Conservation (phyloP, 306 rosid species). For the Ziziphus jujuba region DNA sequence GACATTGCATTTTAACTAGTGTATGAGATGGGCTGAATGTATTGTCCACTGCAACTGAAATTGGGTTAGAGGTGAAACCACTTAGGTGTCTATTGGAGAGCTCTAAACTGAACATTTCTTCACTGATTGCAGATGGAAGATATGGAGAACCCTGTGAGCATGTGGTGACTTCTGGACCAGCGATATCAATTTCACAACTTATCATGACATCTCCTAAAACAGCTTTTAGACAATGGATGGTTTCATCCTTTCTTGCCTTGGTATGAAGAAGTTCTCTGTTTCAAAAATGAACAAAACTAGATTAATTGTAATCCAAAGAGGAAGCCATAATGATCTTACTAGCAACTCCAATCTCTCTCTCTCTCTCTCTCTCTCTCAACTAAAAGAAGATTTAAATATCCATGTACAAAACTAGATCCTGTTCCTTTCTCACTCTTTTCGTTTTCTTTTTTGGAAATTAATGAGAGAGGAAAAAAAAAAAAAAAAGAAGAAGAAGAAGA, state of each 20-base stretch:
- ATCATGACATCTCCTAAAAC: constrained; percentile 33
- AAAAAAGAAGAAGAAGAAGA: too few relatives aligned
- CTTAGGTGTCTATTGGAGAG: constrained; percentile 23
- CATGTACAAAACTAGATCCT: too few relatives aligned
- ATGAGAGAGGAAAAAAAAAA: too few relatives aligned
- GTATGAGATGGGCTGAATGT: constrained; percentile 58
- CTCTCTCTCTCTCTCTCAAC: not conserved
- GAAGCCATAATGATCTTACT: not conserved
- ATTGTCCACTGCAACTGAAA: constrained; percentile 45
- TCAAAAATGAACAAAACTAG: not conserved
- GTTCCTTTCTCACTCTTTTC: too few relatives aligned
- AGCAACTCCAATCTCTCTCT: not conserved
- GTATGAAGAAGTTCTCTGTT: constrained; percentile 53
- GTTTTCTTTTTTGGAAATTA: too few relatives aligned
- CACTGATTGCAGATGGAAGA: constrained; percentile 48
- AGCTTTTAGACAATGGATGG: constrained; percentile 33
- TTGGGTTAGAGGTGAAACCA: constrained; percentile 32
- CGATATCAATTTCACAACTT: constrained; percentile 53
- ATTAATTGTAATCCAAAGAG: not conserved
- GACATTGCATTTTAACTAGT: constrained; percentile 44
- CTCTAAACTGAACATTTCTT: constrained; percentile 51
- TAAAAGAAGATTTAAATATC: too few relatives aligned
- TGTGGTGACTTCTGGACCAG: constrained; percentile 38
- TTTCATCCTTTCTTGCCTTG: constrained; percentile 43
- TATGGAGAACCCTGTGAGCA: constrained; percentile 42